phyloP scores from a whole-genome alignment of 441 rosid species.

The Mallotus repandus region DNA sequence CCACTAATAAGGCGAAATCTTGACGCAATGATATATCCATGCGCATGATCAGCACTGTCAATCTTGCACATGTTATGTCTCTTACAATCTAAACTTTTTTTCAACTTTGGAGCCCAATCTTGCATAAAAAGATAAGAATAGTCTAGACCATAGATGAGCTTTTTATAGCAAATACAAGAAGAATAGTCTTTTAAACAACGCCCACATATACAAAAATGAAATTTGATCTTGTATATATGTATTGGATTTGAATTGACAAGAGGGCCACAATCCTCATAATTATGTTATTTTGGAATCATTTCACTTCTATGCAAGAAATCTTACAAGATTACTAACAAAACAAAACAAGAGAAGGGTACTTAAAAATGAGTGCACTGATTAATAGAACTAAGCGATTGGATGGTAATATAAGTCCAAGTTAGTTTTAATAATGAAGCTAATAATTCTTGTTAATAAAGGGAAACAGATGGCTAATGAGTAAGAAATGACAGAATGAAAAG shows the following conservation, averaged over 20 bases:
- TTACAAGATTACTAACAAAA: slow-evolving; percentile 6
- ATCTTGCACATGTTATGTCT: slow-evolving; percentile 46
- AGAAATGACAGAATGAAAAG: slow-evolving; percentile 32
- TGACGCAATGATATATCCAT: slow-evolving; percentile 10
- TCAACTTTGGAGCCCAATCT: not conserved
- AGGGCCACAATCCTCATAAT: slow-evolving; percentile 32
- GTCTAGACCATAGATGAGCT: slow-evolving; percentile 7
- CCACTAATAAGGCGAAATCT: slow-evolving; percentile 14
- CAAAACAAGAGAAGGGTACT: slow-evolving; percentile 13
- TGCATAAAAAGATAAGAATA: not conserved
- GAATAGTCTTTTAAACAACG: not conserved
- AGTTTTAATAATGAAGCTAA: slow-evolving; percentile 27
- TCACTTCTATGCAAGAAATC: slow-evolving; percentile 30
- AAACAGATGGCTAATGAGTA: slow-evolving; percentile 8
- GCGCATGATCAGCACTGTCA: slow-evolving; percentile 31
- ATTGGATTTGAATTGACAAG: slow-evolving; percentile 35
- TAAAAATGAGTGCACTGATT: slow-evolving; percentile 30
- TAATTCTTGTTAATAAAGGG: slow-evolving; percentile 24
- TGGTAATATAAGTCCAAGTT: slow-evolving; percentile 21
- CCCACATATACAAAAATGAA: not conserved
- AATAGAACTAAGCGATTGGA: slow-evolving; percentile 28
- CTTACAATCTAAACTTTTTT: slow-evolving; percentile 19
- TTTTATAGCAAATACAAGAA: slow-evolving; percentile 13
- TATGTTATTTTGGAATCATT: slow-evolving; percentile 35
- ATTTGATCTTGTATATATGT: slow-evolving; percentile 8